Evolutionary conservation across 2,329 filamentous ascomycete genomes (phyloP).

Genomic region (Trichoderma guizhouense): DNA sequence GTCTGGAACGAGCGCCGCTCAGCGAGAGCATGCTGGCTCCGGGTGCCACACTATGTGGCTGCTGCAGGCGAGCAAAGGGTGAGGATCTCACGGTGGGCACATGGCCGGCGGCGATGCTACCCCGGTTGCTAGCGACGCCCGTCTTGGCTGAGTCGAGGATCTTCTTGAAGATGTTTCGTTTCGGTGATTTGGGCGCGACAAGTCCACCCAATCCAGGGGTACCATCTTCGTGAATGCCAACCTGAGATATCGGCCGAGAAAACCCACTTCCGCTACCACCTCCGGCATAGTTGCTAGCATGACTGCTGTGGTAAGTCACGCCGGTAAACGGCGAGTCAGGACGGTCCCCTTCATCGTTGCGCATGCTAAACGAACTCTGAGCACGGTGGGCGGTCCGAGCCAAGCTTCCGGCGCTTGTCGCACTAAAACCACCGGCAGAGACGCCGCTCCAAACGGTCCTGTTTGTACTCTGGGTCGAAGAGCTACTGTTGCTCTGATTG

Average conservation of each 20-base stretch:
- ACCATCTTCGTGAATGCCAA: slow-evolving; percentile 63
- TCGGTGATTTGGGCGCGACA: slow-evolving; percentile 70
- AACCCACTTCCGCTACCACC: slow-evolving; percentile 17
- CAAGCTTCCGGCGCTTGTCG: slow-evolving; percentile 91
- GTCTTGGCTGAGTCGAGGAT: slow-evolving; percentile 94
- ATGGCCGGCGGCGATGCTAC: slow-evolving; percentile 65
- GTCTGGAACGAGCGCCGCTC: slow-evolving; percentile 36
- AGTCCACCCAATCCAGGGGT: slow-evolving; percentile 75
- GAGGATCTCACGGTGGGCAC: slow-evolving; percentile 44
- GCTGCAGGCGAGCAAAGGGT: slow-evolving; percentile 40
- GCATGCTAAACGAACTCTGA: slow-evolving; percentile 62
- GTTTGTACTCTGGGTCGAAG: slow-evolving; percentile 73
- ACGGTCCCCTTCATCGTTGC: slow-evolving; percentile 53
- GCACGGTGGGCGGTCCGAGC: slow-evolving; percentile 68
- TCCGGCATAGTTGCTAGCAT: slow-evolving; percentile 54
- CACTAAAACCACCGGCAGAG: slow-evolving; percentile 87
- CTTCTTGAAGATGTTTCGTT: slow-evolving; percentile 90
- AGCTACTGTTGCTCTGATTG: slow-evolving; percentile 68
- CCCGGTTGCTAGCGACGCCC: slow-evolving; percentile 82
- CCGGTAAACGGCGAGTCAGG: slow-evolving; percentile 68
- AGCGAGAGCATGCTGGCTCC: slow-evolving; percentile 40
- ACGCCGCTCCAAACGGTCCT: slow-evolving; percentile 90
- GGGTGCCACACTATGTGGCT: slow-evolving; percentile 43
- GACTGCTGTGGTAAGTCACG: slow-evolving; percentile 88
- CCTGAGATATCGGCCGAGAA: slow-evolving; percentile 62